phyloP scores from a whole-genome alignment of 2,329 filamentous ascomycete species.

The Venturia nashicola region DNA sequence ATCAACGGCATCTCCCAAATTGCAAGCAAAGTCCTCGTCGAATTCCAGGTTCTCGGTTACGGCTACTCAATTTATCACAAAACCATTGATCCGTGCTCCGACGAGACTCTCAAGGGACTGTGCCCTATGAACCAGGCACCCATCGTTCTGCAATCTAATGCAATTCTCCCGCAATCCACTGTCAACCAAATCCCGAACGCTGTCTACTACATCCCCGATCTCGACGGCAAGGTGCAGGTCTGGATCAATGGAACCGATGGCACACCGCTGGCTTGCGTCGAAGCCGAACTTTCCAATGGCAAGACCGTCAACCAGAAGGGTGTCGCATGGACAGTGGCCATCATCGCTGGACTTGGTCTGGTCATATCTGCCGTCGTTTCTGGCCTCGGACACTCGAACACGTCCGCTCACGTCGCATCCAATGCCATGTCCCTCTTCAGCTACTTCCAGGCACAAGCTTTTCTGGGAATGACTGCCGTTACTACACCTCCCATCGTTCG shows the following conservation, averaged over 20 bases:
- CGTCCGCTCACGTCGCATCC: constrained; percentile 84
- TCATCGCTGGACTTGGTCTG: constrained; percentile 75
- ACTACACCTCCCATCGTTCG: constrained; percentile 75
- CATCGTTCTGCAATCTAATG: constrained; percentile 55
- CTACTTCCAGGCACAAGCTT: constrained; percentile 90
- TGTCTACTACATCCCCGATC: constrained; percentile 79
- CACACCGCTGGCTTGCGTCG: constrained; percentile 67
- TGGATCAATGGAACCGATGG: constrained; percentile 61
- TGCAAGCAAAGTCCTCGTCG: constrained; percentile 67
- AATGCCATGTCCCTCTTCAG: constrained; percentile 89
- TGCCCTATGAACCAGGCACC: constrained; percentile 86
- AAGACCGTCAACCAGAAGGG: constrained; percentile 83
- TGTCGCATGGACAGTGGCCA: constrained; percentile 80
- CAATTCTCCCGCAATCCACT: constrained; percentile 45
- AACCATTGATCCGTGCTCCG: constrained; percentile 60
- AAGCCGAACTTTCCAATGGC: constrained; percentile 78
- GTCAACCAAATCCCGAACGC: constrained; percentile 63
- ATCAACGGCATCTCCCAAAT: constrained; percentile 76
- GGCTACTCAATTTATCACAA: constrained; percentile 60
- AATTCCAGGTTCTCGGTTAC: constrained; percentile 67
- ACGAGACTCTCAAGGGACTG: constrained; percentile 54
- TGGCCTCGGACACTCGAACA: constrained; percentile 83
- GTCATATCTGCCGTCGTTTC: constrained; percentile 80
- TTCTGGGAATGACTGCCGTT: constrained; percentile 75
- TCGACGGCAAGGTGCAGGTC: constrained; percentile 75